A percentile compares a stretch with the other conserved stretches of the same genome.
phyloP scores from a whole-genome alignment of 1,139 yeast genomes.

The Blastobotrys petasosporus region DNA sequence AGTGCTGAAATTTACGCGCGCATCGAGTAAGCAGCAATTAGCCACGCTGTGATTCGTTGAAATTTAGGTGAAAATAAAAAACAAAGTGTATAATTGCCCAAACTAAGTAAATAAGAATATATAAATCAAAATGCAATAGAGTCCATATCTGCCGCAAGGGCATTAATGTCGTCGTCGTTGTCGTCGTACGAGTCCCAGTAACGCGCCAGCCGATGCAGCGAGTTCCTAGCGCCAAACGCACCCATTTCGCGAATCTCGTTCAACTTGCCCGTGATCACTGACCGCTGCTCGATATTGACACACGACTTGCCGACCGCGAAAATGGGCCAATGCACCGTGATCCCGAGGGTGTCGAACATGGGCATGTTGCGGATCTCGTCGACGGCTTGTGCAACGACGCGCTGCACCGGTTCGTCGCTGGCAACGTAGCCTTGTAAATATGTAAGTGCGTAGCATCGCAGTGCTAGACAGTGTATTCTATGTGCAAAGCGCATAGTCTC shows the following conservation, averaged over 20 bases:
- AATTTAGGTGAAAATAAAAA: background rate
- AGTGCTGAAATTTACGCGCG: slow-evolving; percentile 6
- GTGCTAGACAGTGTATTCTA: slow-evolving; percentile 14
- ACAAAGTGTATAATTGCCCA: too few relatives aligned
- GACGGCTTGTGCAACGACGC: slow-evolving; percentile 8
- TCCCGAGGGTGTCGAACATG: slow-evolving; percentile 19
- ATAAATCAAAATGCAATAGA: slow-evolving; percentile 15
- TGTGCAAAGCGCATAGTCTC: slow-evolving; percentile 16
- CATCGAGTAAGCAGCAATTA: background rate
- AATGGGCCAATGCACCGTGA: slow-evolving; percentile 20
- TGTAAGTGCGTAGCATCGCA: slow-evolving; percentile 8
- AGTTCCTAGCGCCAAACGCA: slow-evolving; percentile 20
- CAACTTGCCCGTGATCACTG: slow-evolving; percentile 16
- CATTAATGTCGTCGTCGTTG: slow-evolving; percentile 12
- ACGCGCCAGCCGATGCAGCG: slow-evolving; percentile 17
- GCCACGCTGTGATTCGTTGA: slow-evolving; percentile 4
- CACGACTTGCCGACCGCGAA: slow-evolving; percentile 20
- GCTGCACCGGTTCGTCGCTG: background rate
- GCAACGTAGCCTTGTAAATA: background rate
- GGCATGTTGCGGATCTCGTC: slow-evolving; percentile 14
- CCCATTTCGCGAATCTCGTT: slow-evolving; percentile 16
- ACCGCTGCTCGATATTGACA: slow-evolving; percentile 19
- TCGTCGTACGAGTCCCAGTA: slow-evolving; percentile 20
- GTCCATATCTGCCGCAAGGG: slow-evolving; percentile 14
- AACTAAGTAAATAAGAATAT: background rate